Base-by-base conservation (phyloP, 2,329 filamentous ascomycete species). In the Aspergillus proliferans region DNA sequence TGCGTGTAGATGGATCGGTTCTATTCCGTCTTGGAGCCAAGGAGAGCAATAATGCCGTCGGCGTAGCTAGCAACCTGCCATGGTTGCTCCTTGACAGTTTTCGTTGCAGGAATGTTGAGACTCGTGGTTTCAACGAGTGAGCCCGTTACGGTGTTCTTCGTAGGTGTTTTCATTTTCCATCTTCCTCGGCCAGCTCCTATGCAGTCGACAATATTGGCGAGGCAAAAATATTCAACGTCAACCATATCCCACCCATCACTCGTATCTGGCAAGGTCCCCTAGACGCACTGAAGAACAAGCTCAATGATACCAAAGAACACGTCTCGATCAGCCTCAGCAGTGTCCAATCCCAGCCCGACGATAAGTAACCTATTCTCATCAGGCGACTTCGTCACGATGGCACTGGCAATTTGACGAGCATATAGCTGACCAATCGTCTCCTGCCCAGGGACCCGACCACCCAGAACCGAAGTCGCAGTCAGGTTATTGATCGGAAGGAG, bases 351-450 rank as follows among this genome's bases (percentile, higher is more conserved):
- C 53, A 83, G 62, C 0, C 81, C 81, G 30, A 86, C 59, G 19
- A 86, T 76, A 12, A 86, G 68, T 54, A 79, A 70, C 39, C 83
- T 70, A 53, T 73, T 76, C 64, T 86, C 83, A 41, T 75, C 71
- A 5, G 88, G 83, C 46, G 87, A 78, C 54, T 84, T 84, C 51
- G 85, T 81, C 15, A 84, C 78, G 51, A 98, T 80, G 36, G 86
- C 81, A 61, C 85, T 94, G 4, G 86, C 93, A 56, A 97, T 85
- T 62, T 96, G 92, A 40, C 88, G 88, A 2, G 91, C 91, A 62
- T 94, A 86, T 1, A 96, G 81, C 67, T 96, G 91, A 1, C 89
- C 92, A 4, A 94, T 69, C 0, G 86, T 88, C 63, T 96, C 90
- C 40, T 90, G 80, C 43, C 87, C 84, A 46, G 85, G 78, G 28